Evolutionary conservation across 2,329 filamentous ascomycete species (phyloP).

Genomic region (Trichoderma hamatum): DNA sequence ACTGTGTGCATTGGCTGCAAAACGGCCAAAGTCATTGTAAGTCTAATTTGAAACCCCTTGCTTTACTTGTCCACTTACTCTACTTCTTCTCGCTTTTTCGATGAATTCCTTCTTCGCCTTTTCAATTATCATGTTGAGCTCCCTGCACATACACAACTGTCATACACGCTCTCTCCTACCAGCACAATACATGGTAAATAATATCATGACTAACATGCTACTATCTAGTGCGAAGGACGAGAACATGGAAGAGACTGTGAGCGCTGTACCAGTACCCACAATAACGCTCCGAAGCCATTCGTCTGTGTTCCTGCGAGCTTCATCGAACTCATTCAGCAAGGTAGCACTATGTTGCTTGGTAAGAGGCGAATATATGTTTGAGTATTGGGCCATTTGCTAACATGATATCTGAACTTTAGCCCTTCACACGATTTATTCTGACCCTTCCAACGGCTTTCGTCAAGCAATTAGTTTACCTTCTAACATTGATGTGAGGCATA

Average conservation of each 20-base stretch:
- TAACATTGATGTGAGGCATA: neutral
- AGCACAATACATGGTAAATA: neutral
- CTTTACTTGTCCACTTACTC: neutral
- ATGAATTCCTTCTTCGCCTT: neutral
- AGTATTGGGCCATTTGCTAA: neutral
- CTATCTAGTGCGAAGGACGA: conserved; percentile 7
- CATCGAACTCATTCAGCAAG: conserved; percentile 11
- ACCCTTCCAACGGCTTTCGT: neutral
- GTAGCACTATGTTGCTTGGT: conserved; percentile 18
- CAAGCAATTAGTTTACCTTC: neutral
- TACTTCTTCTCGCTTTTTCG: too few species aligned
- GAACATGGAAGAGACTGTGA: neutral
- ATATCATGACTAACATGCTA: neutral
- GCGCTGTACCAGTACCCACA: conserved; percentile 2
- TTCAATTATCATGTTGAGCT: neutral
- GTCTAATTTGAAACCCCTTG: neutral
- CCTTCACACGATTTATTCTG: neutral
- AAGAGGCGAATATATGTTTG: neutral
- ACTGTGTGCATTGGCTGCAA: conserved; percentile 26
- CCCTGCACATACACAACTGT: neutral
- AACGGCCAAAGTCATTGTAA: conserved; percentile 21
- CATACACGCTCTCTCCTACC: neutral
- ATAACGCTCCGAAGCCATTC: conserved; percentile 17
- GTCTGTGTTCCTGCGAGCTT: conserved; percentile 24
- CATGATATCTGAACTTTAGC: neutral